Conservation (phyloP, 768 basidiomycete genomes). For the Phaeotremella fagi region DNA sequence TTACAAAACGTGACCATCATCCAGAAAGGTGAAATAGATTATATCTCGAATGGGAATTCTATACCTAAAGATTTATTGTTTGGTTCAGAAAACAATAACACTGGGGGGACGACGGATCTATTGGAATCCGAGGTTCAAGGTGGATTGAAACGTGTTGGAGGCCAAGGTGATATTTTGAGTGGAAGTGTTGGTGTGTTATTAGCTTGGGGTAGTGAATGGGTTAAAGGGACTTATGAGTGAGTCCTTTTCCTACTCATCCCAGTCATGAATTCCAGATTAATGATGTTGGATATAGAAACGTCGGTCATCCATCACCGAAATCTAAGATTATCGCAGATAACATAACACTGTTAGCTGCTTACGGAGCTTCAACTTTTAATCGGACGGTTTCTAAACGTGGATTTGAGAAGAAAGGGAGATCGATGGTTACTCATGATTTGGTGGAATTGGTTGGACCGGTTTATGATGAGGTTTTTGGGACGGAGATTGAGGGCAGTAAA, state of each 20-base stretch:
- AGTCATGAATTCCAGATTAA: background rate
- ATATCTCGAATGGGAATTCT: constrained; percentile 59
- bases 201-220: constrained; percentile 93
- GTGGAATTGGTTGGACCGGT: constrained; percentile 57
- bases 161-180: constrained; percentile 90
- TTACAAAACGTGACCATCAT: constrained; percentile 86
- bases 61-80: constrained; percentile 46
- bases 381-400: constrained; percentile 73
- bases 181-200: constrained; percentile 83
- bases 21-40: constrained; percentile 78
- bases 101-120: constrained; percentile 50
- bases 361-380: constrained; percentile 83
- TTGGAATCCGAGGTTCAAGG: constrained; percentile 67
- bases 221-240: constrained; percentile 75
- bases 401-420: constrained; percentile 69
- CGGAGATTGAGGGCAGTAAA: background rate
- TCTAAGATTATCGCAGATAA: constrained; percentile 44
- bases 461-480: constrained; percentile 68
- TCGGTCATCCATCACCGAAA: constrained; percentile 41
- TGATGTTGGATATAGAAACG: constrained; percentile 23
- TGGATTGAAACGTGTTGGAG: constrained; percentile 86
- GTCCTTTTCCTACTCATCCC: constrained; percentile 35
- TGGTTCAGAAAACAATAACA: constrained; percentile 50
- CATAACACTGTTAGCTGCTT: constrained; percentile 76
- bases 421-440: constrained; percentile 78